These are phyloP conservation scores for Solanum chacoense DNA, from an alignment of 305 asterid genomes.

Conservation along the genomic window DNA sequence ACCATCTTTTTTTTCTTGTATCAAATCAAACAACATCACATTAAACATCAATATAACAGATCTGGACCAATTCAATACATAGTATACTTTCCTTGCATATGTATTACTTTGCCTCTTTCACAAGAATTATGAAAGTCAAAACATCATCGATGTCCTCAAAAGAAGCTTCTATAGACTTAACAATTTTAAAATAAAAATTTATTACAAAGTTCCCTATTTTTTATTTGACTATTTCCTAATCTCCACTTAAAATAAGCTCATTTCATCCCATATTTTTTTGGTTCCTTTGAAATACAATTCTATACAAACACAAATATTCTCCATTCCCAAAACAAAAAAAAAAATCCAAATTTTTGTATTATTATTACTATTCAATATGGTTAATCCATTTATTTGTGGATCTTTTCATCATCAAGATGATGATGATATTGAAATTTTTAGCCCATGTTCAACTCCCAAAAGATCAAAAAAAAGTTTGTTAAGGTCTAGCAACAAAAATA, in stretches of 20 bases:
- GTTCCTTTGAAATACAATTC: neutral
- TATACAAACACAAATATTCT: neutral
- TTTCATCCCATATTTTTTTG: neutral
- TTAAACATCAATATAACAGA: neutral
- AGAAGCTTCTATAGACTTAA: constrained; percentile 35
- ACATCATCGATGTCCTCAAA: neutral
- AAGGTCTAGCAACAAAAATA: constrained; percentile 32
- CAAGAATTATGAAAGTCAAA: constrained; percentile 16
- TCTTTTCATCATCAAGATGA: constrained; percentile 32
- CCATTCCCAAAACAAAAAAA: neutral
- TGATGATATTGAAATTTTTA: constrained; percentile 13
- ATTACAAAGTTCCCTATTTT: neutral
- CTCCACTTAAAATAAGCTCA: neutral
- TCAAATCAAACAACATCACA: neutral
- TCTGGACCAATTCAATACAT: neutral
- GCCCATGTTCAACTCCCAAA: constrained; percentile 43
- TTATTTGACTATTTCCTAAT: constrained; percentile 13
- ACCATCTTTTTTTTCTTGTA: accelerated
- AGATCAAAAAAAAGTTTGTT: constrained; percentile 28
- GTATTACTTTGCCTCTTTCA: neutral
- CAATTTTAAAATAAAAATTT: neutral
- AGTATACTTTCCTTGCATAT: neutral
- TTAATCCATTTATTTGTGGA: constrained; percentile 46
- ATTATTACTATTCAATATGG: constrained; percentile 14
- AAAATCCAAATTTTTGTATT: neutral